These are phyloP conservation scores for Tylopilus orsonianus DNA, from an alignment of 1,284 basidiomycete species.

Conservation along the genomic window DNA sequence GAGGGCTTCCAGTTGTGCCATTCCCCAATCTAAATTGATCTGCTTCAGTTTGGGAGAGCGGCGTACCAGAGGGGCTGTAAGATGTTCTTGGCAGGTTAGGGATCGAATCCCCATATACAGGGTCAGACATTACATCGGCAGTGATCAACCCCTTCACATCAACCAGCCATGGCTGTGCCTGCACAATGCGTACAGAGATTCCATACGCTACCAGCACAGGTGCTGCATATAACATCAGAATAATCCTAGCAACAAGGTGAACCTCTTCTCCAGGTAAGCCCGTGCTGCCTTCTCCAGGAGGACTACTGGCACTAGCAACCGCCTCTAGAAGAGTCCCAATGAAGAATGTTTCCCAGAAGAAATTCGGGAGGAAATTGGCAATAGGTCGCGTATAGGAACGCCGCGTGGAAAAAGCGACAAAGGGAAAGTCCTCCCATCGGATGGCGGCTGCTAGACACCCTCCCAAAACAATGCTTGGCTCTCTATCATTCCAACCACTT, in stretches of 20 bases:
- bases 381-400: constrained; percentile 21
- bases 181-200: constrained; percentile 21
- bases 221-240: constrained; percentile 21
- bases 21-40: constrained; percentile 22
- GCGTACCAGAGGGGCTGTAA: constrained; percentile 27
- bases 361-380: constrained; percentile 8
- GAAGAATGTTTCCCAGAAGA: constrained; percentile 10
- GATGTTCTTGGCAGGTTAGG: constrained; percentile 12
- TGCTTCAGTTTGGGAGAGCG: constrained; percentile 6
- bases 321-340: not conserved
- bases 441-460: constrained; percentile 29
- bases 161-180: constrained; percentile 28
- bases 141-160: constrained; percentile 30
- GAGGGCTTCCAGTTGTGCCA: constrained; percentile 9
- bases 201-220: constrained; percentile 23
- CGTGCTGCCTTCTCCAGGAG: no score
- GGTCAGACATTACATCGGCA: constrained; percentile 18
- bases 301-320: no score
- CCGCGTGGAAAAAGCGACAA: constrained; percentile 17
- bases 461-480: constrained; percentile 24
- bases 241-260: constrained; percentile 1
- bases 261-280: not conserved
- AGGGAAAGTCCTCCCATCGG: constrained; percentile 29
- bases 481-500: constrained; percentile 27
- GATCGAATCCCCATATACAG: constrained; percentile 18